Percentiles rank a stretch among this genome's conserved stretches.
phyloP scores from a whole-genome alignment of 2,329 filamentous ascomycete species.

The Graphiopsis chlorocephala region DNA sequence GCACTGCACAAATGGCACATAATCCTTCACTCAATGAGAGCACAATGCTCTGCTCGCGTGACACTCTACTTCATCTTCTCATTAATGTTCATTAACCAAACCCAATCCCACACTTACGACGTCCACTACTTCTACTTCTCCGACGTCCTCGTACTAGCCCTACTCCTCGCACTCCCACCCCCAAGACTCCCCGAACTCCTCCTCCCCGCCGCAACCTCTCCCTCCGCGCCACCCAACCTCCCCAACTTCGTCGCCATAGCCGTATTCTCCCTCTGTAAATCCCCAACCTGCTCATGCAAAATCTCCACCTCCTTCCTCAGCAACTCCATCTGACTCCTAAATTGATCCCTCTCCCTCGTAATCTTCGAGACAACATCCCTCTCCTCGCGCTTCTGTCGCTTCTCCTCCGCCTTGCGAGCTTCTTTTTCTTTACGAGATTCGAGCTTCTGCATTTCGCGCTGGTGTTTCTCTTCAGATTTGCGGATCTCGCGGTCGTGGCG shows the following conservation, averaged over 20 bases:
- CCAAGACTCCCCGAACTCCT: constrained; percentile 5
- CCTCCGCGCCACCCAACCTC: constrained; percentile 19
- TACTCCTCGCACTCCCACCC: not conserved
- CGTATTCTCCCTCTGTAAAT: constrained; percentile 59
- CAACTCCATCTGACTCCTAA: constrained; percentile 43
- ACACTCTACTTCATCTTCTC: not conserved
- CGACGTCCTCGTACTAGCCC: not conserved
- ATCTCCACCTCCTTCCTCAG: constrained; percentile 50
- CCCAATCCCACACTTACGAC: not conserved
- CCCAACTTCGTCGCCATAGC: constrained; percentile 43
- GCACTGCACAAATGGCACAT: no score
- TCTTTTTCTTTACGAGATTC: constrained; percentile 36
- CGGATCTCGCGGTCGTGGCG: constrained; percentile 63
- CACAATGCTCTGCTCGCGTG: no score
- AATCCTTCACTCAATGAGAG: no score
- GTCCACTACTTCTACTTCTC: not conserved
- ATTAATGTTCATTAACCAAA: not conserved
- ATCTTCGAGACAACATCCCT: constrained; percentile 47
- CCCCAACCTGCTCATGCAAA: constrained; percentile 51
- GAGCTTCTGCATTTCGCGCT: constrained; percentile 61
- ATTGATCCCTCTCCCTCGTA: constrained; percentile 50
- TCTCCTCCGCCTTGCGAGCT: constrained; percentile 44
- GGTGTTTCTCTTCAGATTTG: constrained; percentile 63
- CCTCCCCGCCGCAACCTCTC: constrained; percentile 3
- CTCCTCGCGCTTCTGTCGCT: constrained; percentile 45